phyloP scores from a whole-genome alignment of 2,329 filamentous ascomycete genomes.

The Diplodia corticola region DNA sequence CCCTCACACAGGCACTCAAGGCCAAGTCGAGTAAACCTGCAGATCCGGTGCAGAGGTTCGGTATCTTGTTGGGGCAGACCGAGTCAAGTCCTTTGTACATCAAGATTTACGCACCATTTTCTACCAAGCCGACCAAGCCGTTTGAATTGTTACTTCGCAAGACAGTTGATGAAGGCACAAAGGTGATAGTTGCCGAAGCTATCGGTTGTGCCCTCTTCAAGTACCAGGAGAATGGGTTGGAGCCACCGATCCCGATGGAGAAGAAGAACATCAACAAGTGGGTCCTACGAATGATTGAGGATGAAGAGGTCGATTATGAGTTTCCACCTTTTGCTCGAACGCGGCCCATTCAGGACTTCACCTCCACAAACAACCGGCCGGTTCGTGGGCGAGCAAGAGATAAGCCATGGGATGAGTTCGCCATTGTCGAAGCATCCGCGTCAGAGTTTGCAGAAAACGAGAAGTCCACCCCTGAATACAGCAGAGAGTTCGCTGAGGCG shows the following conservation, averaged over 20 bases:
- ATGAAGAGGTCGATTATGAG: constrained; percentile 81
- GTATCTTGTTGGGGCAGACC: constrained; percentile 73
- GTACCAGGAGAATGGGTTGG: constrained; percentile 73
- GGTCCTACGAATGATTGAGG: constrained; percentile 80
- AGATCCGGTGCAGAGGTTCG: constrained; percentile 75
- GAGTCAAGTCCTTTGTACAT: constrained; percentile 74
- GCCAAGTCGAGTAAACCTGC: constrained; percentile 69
- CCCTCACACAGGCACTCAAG: constrained; percentile 71
- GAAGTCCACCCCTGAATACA: constrained; percentile 65
- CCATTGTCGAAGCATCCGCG: constrained; percentile 69
- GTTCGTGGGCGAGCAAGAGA: constrained; percentile 66
- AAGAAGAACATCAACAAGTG: constrained; percentile 79
- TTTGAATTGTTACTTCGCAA: constrained; percentile 72
- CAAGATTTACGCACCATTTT: constrained; percentile 75
- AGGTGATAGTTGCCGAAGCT: constrained; percentile 74
- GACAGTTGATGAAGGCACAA: constrained; percentile 67
- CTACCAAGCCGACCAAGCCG: constrained; percentile 62
- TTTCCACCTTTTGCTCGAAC: constrained; percentile 77
- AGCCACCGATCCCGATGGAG: constrained; percentile 63
- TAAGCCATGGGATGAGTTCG: constrained; percentile 81
- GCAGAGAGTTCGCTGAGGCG: constrained; percentile 50
- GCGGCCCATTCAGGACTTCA: constrained; percentile 74
- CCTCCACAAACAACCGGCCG: constrained; percentile 72
- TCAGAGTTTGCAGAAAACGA: constrained; percentile 71
- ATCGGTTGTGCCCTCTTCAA: constrained; percentile 77